These are phyloP conservation scores for Candida takata DNA, from an alignment of 805 yeast genomes.

Conservation along the genomic window DNA sequence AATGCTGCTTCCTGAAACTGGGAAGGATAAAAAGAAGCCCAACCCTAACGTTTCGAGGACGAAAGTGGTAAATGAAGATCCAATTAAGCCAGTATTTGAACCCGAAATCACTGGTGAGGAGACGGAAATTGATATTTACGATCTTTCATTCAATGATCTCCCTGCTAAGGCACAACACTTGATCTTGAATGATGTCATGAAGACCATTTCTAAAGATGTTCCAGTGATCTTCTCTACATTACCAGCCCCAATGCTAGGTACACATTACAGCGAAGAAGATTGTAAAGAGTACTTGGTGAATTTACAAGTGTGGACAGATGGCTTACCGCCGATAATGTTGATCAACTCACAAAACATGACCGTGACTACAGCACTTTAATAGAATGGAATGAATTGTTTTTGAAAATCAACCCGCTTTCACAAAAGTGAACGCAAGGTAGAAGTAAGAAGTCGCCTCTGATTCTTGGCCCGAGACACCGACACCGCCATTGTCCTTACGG, in stretches of 20 bases:
- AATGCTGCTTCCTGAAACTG: slow-evolving; percentile 45
- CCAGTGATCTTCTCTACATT: slow-evolving; percentile 81
- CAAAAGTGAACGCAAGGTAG: slow-evolving; percentile 78
- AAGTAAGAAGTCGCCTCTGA: slow-evolving; percentile 75
- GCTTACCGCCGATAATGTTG: slow-evolving; percentile 74
- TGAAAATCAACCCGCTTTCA: slow-evolving; percentile 34
- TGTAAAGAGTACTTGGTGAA: slow-evolving; percentile 71
- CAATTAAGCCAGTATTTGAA: no score
- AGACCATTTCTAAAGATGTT: slow-evolving; percentile 49
- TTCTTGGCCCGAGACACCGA: slow-evolving; percentile 85
- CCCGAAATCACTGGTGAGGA: not conserved
- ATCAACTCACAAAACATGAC: slow-evolving; percentile 93
- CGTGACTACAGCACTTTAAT: slow-evolving; percentile 81
- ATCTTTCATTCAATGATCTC: slow-evolving; percentile 67
- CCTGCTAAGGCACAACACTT: slow-evolving; percentile 90
- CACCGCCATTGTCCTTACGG: slow-evolving; percentile 56
- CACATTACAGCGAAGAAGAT: slow-evolving; percentile 62
- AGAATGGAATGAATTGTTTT: not conserved
- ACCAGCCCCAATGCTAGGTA: slow-evolving; percentile 82
- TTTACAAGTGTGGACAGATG: slow-evolving; percentile 74
- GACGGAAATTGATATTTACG: slow-evolving; percentile 26
- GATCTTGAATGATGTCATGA: slow-evolving; percentile 82
- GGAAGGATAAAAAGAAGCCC: slow-evolving; percentile 10
- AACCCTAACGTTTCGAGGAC: no score
- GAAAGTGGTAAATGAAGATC: no score